A percentile compares a stretch with the other conserved stretches of the same genome.
Evolutionary conservation across 805 yeast genomes (phyloP).

Genomic region (Barnettozyma californica): DNA sequence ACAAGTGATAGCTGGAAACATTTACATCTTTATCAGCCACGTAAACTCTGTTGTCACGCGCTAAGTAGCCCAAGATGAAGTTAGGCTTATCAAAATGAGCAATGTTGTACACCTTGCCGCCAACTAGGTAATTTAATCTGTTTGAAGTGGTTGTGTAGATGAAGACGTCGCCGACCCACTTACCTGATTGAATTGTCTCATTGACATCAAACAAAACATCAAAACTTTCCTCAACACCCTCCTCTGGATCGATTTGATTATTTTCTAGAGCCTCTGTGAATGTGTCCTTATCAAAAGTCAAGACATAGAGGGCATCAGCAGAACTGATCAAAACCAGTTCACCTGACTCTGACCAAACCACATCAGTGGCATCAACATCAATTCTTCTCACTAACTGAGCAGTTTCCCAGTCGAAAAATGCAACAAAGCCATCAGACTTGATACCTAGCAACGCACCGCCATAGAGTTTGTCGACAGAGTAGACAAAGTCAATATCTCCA

Average conservation of each 20-base stretch:
- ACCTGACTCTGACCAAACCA: slow-evolving; percentile 92
- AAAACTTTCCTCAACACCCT: slow-evolving; percentile 84
- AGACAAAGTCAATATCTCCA: slow-evolving; percentile 58
- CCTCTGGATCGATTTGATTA: slow-evolving; percentile 64
- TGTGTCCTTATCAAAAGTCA: slow-evolving; percentile 64
- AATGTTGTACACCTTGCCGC: slow-evolving; percentile 86
- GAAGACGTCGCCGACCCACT: slow-evolving; percentile 97
- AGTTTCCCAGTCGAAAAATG: slow-evolving; percentile 91
- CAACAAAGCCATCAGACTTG: slow-evolving; percentile 76
- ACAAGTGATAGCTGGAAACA: slow-evolving; percentile 73
- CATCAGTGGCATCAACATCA: slow-evolving; percentile 76
- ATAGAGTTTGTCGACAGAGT: slow-evolving; percentile 72
- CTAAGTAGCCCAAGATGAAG: slow-evolving; percentile 83
- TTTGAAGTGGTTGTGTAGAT: slow-evolving; percentile 83
- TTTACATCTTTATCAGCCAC: slow-evolving; percentile 88
- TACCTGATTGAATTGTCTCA: slow-evolving; percentile 81
- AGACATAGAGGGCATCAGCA: slow-evolving; percentile 68
- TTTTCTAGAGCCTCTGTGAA: slow-evolving; percentile 57
- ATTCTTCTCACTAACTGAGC: slow-evolving; percentile 82
- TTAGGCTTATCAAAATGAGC: slow-evolving; percentile 88
- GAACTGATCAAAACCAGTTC: slow-evolving; percentile 76
- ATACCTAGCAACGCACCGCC: slow-evolving; percentile 89
- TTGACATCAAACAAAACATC: slow-evolving; percentile 78
- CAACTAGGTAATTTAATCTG: slow-evolving; percentile 90
- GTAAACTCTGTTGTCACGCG: slow-evolving; percentile 85